Percentiles rank a stretch among this genome's conserved stretches.
These are phyloP conservation scores for Gynandropsis gynandra DNA, from an alignment of 345 rosid species.

Conservation along the genomic window DNA sequence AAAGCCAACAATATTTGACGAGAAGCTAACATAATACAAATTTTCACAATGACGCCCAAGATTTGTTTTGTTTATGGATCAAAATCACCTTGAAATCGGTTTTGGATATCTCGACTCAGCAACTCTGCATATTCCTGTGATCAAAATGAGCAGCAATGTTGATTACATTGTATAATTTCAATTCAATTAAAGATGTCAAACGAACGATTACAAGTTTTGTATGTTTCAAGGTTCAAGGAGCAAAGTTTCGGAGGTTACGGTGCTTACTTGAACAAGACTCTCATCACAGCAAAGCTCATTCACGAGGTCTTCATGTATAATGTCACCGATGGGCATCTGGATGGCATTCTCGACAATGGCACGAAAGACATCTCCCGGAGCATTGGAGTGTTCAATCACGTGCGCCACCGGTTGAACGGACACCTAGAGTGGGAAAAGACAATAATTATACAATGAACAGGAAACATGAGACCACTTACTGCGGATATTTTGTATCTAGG, in stretches of 20 bases:
- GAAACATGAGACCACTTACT: too few species aligned
- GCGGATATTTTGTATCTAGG: not conserved
- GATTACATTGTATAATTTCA: not conserved
- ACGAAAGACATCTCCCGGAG: slow-evolving; percentile 53
- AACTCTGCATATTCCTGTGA: slow-evolving; percentile 63
- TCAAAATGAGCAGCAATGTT: not conserved
- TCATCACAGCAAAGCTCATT: slow-evolving; percentile 48
- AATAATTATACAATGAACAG: not conserved
- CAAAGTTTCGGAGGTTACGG: not conserved
- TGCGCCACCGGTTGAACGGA: slow-evolving; percentile 40
- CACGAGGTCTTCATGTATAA: slow-evolving; percentile 36
- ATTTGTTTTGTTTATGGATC: slow-evolving; percentile 19
- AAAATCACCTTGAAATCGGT: slow-evolving; percentile 31
- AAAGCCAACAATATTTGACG: too few species aligned
- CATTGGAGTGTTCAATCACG: slow-evolving; percentile 44
- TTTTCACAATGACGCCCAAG: too few species aligned
- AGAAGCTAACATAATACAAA: too few species aligned
- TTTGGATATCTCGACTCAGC: slow-evolving; percentile 43
- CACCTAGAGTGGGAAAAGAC: slow-evolving; percentile 25
- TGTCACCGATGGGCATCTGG: slow-evolving; percentile 23
- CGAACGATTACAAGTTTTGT: not conserved
- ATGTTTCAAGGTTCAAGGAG: not conserved
- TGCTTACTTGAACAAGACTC: slow-evolving; percentile 51
- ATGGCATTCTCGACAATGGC: slow-evolving; percentile 54
- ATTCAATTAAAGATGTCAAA: not conserved